phyloP scores from a whole-genome alignment of 2,329 filamentous ascomycete species.

The Sporothrix brunneoviolacea region DNA sequence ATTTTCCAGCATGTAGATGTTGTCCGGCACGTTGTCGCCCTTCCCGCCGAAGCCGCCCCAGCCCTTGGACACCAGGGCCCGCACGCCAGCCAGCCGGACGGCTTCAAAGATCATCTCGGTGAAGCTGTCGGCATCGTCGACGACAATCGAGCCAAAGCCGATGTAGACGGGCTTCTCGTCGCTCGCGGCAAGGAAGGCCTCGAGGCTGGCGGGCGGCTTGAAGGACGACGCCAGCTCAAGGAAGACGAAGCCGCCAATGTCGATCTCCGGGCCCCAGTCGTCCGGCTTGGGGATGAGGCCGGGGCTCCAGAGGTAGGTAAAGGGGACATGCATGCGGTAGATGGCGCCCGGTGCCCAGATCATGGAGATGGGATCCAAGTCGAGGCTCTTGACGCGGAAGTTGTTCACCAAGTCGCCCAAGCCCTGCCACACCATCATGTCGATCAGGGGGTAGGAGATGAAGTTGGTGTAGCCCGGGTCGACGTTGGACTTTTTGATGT shows the following conservation, averaged over 20 bases:
- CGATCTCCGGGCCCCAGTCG: conserved; percentile 64
- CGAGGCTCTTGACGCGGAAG: conserved; percentile 62
- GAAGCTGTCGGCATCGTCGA: conserved; percentile 63
- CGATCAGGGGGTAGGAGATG: conserved; percentile 72
- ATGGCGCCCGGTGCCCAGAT: conserved; percentile 70
- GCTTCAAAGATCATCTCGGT: conserved; percentile 67
- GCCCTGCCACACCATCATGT: conserved; percentile 89
- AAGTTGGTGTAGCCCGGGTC: conserved; percentile 71
- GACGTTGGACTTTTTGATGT: conserved; percentile 65
- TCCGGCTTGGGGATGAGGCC: conserved; percentile 58
- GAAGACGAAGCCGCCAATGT: conserved; percentile 74
- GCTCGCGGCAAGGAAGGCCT: conserved; percentile 49
- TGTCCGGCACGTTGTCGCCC: conserved; percentile 44
- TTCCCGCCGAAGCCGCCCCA: conserved; percentile 65
- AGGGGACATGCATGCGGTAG: conserved; percentile 67
- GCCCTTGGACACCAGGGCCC: conserved; percentile 66
- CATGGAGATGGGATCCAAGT: conserved; percentile 66
- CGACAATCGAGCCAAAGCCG: conserved; percentile 69
- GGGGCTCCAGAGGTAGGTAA: conserved; percentile 67
- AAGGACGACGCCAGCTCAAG: conserved; percentile 60
- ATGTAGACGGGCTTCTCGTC: conserved; percentile 62
- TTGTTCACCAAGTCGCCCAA: conserved; percentile 72
- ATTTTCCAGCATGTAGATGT: conserved; percentile 66
- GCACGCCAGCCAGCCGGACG: conserved; percentile 56
- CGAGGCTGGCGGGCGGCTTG: conserved; percentile 48